Evolutionary conservation across 1,284 basidiomycete species (phyloP).

Genomic region (Sphaerobolus stellatus): DNA sequence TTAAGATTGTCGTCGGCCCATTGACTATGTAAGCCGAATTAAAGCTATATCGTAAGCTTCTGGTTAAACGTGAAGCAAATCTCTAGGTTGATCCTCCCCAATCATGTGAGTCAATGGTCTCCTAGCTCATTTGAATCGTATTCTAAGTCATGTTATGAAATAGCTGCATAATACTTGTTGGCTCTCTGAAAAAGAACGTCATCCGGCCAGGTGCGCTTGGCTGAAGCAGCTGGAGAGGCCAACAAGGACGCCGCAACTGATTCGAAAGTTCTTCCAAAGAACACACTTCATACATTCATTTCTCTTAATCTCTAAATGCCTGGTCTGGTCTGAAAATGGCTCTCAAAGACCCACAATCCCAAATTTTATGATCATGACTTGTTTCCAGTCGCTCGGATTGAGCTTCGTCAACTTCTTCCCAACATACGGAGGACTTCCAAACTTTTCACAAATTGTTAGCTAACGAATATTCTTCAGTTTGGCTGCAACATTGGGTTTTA

Average conservation of each 20-base stretch:
- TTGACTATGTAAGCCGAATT: too few species aligned
- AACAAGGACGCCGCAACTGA: slow-evolving; percentile 56
- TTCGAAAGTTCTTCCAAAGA: slow-evolving; percentile 43
- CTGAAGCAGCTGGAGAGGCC: slow-evolving; percentile 75
- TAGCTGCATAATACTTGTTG: slow-evolving; percentile 69
- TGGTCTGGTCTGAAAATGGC: slow-evolving; percentile 57
- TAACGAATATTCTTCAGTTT: slow-evolving; percentile 37
- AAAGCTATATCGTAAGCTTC: too few species aligned
- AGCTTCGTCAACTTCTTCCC: slow-evolving; percentile 77
- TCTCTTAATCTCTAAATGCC: slow-evolving; percentile 28
- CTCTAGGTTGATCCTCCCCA: slow-evolving; percentile 57
- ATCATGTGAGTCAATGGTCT: slow-evolving; percentile 42
- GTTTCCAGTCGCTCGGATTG: slow-evolving; percentile 55
- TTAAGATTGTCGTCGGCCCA: too few species aligned
- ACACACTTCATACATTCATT: background rate
- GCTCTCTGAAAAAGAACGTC: slow-evolving; percentile 57
- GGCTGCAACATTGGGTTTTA: slow-evolving; percentile 64
- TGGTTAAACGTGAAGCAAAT: too few species aligned
- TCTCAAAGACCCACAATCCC: slow-evolving; percentile 60
- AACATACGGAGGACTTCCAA: slow-evolving; percentile 45
- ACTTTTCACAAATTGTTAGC: background rate
- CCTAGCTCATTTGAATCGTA: too few species aligned
- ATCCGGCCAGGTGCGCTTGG: slow-evolving; percentile 70
- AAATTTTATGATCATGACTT: slow-evolving; percentile 57
- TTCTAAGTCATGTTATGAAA: background rate